Evolutionary conservation across 495 filamentous ascomycete species (phyloP), one percentile per base, ranked within the genome.

Genomic region (Aspergillus sclerotiicarbonarius): DNA sequence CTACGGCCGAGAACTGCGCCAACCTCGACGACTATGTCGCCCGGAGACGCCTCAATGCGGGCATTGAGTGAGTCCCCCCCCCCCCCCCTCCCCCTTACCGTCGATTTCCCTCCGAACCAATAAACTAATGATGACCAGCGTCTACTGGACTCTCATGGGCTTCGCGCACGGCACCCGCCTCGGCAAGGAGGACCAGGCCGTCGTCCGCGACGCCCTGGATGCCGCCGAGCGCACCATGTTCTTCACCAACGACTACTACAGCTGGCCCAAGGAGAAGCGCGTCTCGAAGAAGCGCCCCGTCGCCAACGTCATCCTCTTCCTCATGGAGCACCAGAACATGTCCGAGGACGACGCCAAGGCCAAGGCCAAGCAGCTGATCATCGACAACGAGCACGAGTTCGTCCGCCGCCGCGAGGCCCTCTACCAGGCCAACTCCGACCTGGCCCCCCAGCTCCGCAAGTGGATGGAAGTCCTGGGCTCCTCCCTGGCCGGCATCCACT

Each of bases 211-310:
- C 21, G 45, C 46, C 1, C 39, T 62, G 18, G 51, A 54, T 16
- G 48, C 54, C 31, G 55, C 55, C 16, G 60, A 62, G 56, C 54
- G 55, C n/a, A 51, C 51, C 32, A 62, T 62, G 55, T 51, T 62
- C 51, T 57, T 62, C 37, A 62, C 55, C 16, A 62, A 62, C 41
- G 60, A 62, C 35, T 62, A 59, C 55, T 62, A 57, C 48, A 58
- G 54, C 55, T 62, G 55, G 54, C 35, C 54, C 39, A 45, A 50
- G 31, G 56, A 62, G 45, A 56, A 54, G 51, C 48, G 51, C 31
- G 41, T 59, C 30, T 20, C 41, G 47, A 57, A 57, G 55, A 51
- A 37, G 48, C 35, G 55, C 37, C 43, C 41, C 31, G 44, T 58
- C 12, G 54, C 55, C 49, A 62, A 62, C 31, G 51, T 58, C 32